Percentiles rank a stretch among this genome's conserved stretches.
phyloP scores from a whole-genome alignment of 345 rosid species.

The Populus alba region DNA sequence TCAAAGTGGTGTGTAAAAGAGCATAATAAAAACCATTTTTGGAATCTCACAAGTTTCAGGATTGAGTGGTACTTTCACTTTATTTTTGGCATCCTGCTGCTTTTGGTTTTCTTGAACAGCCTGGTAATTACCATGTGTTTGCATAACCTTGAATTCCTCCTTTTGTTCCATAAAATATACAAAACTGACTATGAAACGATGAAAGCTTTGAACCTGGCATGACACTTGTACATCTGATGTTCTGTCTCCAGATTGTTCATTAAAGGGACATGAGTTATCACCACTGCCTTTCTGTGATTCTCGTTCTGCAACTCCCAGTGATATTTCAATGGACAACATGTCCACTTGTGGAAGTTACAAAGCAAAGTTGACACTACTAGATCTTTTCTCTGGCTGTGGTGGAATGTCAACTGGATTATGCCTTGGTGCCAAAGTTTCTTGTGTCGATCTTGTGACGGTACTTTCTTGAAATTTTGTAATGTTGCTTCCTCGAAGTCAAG shows the following conservation, averaged over 20 bases:
- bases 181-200: background rate
- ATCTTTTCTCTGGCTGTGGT: conserved; percentile 94
- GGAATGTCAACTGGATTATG: conserved; percentile 95
- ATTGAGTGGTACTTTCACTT: no score
- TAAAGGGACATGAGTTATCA: conserved; percentile 20
- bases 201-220: background rate
- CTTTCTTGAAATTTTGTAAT: conserved; percentile 23
- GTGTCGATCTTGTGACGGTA: conserved; percentile 76
- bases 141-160: background rate
- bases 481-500: background rate
- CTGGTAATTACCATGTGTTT: background rate
- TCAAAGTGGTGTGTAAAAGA: no score
- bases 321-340: conserved; percentile 21
- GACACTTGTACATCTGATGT: conserved; percentile 1
- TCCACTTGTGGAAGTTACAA: conserved; percentile 32
- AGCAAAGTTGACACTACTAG: conserved; percentile 56
- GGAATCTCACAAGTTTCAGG: no score
- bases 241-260: conserved; percentile 39
- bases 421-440: conserved; percentile 79
- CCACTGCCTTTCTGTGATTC: conserved; percentile 22
- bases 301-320: conserved; percentile 16
- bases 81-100: background rate
- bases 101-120: background rate
- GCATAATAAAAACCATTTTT: no score
- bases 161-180: background rate